Percentiles rank a stretch among this genome's conserved stretches.
phyloP scores from a whole-genome alignment of 257 asterid species.

The Solanum lycopersicoides region DNA sequence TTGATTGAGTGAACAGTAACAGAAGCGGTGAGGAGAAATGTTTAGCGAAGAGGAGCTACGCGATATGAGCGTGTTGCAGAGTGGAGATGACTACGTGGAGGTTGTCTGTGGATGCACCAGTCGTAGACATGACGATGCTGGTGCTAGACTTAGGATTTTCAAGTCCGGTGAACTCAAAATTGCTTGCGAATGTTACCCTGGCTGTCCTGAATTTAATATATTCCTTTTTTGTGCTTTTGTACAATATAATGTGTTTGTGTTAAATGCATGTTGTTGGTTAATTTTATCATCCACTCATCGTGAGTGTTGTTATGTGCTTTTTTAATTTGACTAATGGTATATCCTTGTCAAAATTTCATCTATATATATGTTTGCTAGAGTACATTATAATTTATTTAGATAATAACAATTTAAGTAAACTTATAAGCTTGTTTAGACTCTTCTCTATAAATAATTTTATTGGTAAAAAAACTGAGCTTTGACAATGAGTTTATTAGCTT shows the following conservation, averaged over 20 bases:
- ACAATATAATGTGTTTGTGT: not conserved
- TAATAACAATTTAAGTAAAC: not conserved
- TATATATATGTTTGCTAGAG: not conserved
- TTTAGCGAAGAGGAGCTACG: constrained; percentile 24
- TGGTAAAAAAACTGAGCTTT: not conserved
- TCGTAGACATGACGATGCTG: constrained; percentile 44
- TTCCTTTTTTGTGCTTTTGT: not conserved
- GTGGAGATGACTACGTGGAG: constrained; percentile 32
- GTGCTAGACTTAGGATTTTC: constrained; percentile 39
- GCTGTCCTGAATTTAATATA: constrained; percentile 11
- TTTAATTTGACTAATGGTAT: not conserved
- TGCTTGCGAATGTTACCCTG: constrained; percentile 37
- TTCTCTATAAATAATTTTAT: not conserved
- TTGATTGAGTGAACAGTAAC: not conserved
- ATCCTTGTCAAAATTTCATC: not conserved
- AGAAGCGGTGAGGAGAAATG: not conserved
- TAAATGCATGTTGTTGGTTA: constrained; percentile 7
- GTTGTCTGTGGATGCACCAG: constrained; percentile 48
- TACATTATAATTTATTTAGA: not conserved
- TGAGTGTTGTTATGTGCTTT: not conserved
- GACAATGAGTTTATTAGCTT: not conserved
- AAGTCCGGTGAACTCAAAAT: constrained; percentile 34
- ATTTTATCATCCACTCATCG: not conserved
- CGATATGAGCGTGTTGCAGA: constrained; percentile 19
- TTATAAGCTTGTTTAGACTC: not conserved